These are phyloP conservation scores for Daedaleopsis sinensis DNA, from an alignment of 768 basidiomycete species.

Conservation along the genomic window DNA sequence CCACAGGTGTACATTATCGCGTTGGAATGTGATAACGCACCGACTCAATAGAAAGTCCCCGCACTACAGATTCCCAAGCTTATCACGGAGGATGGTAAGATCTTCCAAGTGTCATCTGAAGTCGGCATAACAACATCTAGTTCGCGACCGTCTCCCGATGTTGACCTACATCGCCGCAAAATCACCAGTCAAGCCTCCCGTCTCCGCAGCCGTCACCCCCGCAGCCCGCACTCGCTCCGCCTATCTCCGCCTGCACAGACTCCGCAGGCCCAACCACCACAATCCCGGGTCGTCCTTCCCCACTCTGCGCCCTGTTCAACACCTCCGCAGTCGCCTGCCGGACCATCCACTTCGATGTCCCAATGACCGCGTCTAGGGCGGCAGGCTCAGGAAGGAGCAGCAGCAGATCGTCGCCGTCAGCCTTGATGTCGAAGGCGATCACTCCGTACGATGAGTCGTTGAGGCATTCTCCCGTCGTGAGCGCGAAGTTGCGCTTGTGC, in stretches of 20 bases:
- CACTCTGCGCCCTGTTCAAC: slow-evolving; percentile 24
- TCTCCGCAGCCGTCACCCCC: background rate
- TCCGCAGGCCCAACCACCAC: slow-evolving; percentile 38
- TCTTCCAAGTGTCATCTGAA: too few relatives aligned
- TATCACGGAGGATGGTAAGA: too few relatives aligned
- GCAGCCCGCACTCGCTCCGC: background rate
- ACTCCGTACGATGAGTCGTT: slow-evolving; percentile 63
- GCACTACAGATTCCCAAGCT: too few relatives aligned
- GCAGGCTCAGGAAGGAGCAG: slow-evolving; percentile 54
- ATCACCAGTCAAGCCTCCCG: background rate
- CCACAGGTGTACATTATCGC: too few relatives aligned
- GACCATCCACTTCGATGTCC: slow-evolving; percentile 67
- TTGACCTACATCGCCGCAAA: too few relatives aligned
- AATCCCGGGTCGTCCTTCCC: slow-evolving; percentile 12
- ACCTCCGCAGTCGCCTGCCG: slow-evolving; percentile 51
- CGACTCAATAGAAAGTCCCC: too few relatives aligned
- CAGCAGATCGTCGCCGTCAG: slow-evolving; percentile 45
- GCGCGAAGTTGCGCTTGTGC: slow-evolving; percentile 67
- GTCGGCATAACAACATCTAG: too few relatives aligned
- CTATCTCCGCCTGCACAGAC: background rate
- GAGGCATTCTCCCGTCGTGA: slow-evolving; percentile 58
- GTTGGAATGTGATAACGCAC: too few relatives aligned
- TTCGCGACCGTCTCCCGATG: too few relatives aligned
- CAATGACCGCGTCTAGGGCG: slow-evolving; percentile 62
- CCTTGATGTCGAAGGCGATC: slow-evolving; percentile 60